Percentiles rank a stretch among this genome's conserved stretches.
phyloP scores from a whole-genome alignment of 176 grass and related monocot genomes.

The Pontederia paniculata region DNA sequence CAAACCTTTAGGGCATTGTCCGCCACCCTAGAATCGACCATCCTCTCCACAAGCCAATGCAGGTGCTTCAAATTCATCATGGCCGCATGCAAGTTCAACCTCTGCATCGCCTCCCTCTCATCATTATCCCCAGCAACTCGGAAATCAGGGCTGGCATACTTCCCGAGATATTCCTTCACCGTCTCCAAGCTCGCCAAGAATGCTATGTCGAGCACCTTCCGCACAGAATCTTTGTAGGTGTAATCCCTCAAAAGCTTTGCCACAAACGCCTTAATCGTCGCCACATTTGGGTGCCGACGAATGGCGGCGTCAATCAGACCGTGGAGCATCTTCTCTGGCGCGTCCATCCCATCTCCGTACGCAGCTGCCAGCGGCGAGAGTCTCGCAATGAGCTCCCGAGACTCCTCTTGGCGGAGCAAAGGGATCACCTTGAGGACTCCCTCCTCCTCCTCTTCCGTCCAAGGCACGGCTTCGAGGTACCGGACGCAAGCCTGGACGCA shows the following conservation, averaged over 20 bases:
- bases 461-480: constrained; percentile 55
- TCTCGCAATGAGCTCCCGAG: constrained; percentile 30
- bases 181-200: constrained; percentile 54
- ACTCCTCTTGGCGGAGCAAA: constrained; percentile 36
- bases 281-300: constrained; percentile 34
- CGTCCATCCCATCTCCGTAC: neutral
- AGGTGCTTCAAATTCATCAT: constrained; percentile 57
- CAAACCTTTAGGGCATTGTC: constrained; percentile 48
- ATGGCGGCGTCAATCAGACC: constrained; percentile 63
- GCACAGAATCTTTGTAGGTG: constrained; percentile 35
- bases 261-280: constrained; percentile 72
- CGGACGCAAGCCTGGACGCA: constrained; percentile 45
- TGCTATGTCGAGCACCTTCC: constrained; percentile 47
- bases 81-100: constrained; percentile 54
- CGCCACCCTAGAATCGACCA: constrained; percentile 59
- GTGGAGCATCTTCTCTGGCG: constrained; percentile 51
- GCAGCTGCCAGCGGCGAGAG: constrained; percentile 16
- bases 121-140: constrained; percentile 51
- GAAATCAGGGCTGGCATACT: constrained; percentile 77
- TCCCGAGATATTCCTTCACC: constrained; percentile 69
- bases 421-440: constrained; percentile 35
- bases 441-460: constrained; percentile 54
- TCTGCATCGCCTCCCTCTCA: constrained; percentile 76
- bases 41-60: constrained; percentile 84
- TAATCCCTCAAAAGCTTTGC: constrained; percentile 71